phyloP scores from a whole-genome alignment of 768 basidiomycete genomes.

The Russula olivacea region DNA sequence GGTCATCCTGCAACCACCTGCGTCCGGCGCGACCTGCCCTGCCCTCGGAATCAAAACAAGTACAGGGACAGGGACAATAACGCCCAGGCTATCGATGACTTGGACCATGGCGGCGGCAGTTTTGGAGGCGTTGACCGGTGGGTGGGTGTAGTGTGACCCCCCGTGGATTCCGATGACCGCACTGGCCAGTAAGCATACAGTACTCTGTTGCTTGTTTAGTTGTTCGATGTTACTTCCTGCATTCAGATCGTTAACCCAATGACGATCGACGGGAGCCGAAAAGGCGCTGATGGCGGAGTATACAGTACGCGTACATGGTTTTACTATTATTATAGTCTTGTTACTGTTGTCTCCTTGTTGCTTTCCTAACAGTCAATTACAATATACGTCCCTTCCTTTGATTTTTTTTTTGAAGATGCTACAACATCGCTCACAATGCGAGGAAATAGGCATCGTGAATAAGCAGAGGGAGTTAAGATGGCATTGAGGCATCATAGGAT shows the following conservation, averaged over 20 bases:
- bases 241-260: conserved; percentile 24
- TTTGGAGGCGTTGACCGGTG: no score
- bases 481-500: no score
- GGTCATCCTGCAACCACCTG: no score
- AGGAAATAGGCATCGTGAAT: background rate
- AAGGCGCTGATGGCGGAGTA: conserved; percentile 10
- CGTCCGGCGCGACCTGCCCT: no score
- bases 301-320: background rate
- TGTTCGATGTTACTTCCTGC: background rate
- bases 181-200: no score
- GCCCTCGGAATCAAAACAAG: no score
- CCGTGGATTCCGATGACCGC: no score
- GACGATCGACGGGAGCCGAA: conserved; percentile 24
- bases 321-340: background rate
- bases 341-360: background rate
- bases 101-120: no score
- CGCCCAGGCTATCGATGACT: no score
- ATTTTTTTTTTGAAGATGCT: background rate
- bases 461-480: background rate
- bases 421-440: background rate
- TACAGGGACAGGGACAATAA: no score
- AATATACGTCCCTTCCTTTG: background rate
- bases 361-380: background rate
- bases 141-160: no score
- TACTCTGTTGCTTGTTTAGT: no score